A percentile compares a stretch with the other conserved stretches of the same genome.
Conservation (phyloP, 768 basidiomycete genomes). For the Russula sp. region DNA sequence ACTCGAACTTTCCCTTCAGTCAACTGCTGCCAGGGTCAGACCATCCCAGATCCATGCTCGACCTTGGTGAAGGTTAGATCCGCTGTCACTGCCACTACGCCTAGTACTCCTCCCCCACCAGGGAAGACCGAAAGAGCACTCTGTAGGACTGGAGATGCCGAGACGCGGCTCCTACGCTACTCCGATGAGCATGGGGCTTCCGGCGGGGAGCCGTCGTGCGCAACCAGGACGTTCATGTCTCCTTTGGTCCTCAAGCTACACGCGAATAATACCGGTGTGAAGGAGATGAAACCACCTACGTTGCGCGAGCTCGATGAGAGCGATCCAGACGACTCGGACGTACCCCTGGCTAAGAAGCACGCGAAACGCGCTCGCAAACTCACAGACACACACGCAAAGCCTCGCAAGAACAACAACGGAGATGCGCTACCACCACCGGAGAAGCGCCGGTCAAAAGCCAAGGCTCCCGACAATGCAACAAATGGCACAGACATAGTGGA, state of each 20-base stretch:
- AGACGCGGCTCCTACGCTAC: not conserved
- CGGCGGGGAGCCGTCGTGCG: not conserved
- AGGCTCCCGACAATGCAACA: not conserved
- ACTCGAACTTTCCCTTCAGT: too few species aligned
- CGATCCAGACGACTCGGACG: not conserved
- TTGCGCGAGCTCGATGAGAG: not conserved
- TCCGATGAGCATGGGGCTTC: not conserved
- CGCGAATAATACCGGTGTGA: too few species aligned
- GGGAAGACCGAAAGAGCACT: not conserved
- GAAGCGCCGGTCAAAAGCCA: conserved; percentile 1
- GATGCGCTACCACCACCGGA: not conserved
- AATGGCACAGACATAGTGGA: not conserved
- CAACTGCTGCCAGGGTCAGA: not conserved
- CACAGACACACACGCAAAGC: not conserved
- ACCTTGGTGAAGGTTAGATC: not conserved
- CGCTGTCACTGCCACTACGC: not conserved
- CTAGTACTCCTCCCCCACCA: not conserved
- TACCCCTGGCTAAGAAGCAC: conserved; percentile 2
- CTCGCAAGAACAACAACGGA: not conserved
- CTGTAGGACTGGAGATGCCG: not conserved
- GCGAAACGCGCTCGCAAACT: not conserved
- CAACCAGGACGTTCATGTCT: not conserved
- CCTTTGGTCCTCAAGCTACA: not conserved
- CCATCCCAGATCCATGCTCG: not conserved
- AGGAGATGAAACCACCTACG: not conserved